Base-by-base conservation (phyloP, 1,284 basidiomycete genomes). In the Stygiomarasmius scandens region DNA sequence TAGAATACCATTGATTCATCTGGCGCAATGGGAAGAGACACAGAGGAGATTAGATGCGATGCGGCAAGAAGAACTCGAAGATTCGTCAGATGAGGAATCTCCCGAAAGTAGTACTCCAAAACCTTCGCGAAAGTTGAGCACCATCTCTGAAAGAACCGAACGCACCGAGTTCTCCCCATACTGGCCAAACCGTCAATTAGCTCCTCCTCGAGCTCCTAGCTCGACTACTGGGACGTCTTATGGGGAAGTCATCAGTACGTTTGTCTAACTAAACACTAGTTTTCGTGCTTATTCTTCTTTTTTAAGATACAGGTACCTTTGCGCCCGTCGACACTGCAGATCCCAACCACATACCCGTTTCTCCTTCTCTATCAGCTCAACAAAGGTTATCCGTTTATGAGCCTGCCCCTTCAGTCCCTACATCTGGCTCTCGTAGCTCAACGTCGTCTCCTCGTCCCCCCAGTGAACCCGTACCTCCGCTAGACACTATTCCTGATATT, bases 301-400 rank as follows among this genome's bases (percentile, higher is more conserved):
- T 49, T 25, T 12, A 12, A 57, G 55, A 46, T 36, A 49, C n/a
- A 47, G 52, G 55, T 10, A 48, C 49, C 19, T 23, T 54, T 9
- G 49, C 41, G 6, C 36, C 54, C 12, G 38, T 41, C 6, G 36
- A 44, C 41, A 24, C 49, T 46, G 43, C 74, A 43, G 82, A 88
- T 69, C 87, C 88, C 25, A 86, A 88, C 64, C 70, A 73, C 9
- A 87, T 88, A 57, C 81, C 82, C 25, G 79, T 82, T 12, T 88
- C 86, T 23, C 84, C 85, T 54, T 85, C 83, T 55, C 78, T 70
- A n/a, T 93, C 84, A 32, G 93, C 93, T 1, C 73, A 93, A 19
- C 84, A 87, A 52, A 77, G 83, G 20, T 76, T 94, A 23, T 87
- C 90, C 1, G 76, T 72, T 22, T 79, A 81, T 53, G 82, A 87